These are phyloP conservation scores for Podospora pseudocomata DNA, from an alignment of 495 filamentous ascomycete species.

Conservation along the genomic window DNA sequence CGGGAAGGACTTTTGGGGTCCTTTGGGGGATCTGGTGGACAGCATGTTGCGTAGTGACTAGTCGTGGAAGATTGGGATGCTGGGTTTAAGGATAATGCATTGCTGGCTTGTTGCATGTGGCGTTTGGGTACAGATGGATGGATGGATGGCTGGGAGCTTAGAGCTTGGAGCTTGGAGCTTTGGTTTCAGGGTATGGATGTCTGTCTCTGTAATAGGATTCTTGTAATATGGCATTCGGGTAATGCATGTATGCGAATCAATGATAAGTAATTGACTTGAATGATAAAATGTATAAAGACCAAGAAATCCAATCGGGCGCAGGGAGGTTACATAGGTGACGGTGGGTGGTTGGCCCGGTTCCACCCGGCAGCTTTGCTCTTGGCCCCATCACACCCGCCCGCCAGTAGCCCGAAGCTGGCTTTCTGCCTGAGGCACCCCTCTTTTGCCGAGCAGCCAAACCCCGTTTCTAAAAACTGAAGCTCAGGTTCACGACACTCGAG, in stretches of 20 bases:
- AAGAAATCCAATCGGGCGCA: not conserved
- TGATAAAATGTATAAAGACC: not conserved
- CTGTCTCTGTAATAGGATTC: conserved; percentile 15
- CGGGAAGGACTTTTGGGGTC: conserved; percentile 96
- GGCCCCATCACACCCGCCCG: not conserved
- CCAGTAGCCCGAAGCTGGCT: not conserved
- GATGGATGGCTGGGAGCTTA: not conserved
- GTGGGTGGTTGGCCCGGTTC: conserved; percentile 13
- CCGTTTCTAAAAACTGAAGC: conserved; percentile 36
- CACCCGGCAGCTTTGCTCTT: conserved; percentile 13
- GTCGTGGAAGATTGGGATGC: not conserved
- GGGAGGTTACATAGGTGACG: not conserved
- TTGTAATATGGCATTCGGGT: conserved; percentile 8
- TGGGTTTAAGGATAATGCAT: not conserved
- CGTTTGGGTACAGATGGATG: not conserved
- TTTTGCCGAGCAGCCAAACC: conserved; percentile 35
- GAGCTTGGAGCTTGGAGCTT: conserved; percentile 14
- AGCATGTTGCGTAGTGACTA: conserved; percentile 94
- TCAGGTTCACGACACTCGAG: conserved; percentile 35
- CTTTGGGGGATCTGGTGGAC: conserved; percentile 93
- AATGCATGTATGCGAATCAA: conserved; percentile 12
- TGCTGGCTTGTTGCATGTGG: not conserved
- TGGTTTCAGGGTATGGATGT: conserved; percentile 17
- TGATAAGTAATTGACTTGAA: not conserved
- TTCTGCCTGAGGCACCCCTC: conserved; percentile 32